Base-by-base conservation (phyloP, 805 yeast species). In the Dipodascopsis uninucleata region DNA sequence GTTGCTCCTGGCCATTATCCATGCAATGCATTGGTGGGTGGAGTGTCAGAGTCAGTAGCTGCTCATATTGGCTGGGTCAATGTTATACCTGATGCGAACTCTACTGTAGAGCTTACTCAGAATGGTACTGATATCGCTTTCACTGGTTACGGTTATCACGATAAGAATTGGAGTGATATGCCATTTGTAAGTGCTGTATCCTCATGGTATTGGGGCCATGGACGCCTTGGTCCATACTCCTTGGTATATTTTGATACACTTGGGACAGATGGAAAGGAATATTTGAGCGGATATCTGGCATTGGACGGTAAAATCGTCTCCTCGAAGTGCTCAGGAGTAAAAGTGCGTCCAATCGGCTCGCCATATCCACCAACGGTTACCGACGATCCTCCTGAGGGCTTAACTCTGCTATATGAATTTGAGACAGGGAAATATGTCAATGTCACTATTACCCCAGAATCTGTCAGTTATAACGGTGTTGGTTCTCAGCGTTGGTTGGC, bases 191-290 rank as follows among this genome's bases (percentile, higher is more conserved):
- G n/a, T n/a, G n/a, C n/a, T n/a, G n/a, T n/a, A n/a, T n/a, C n/a
- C n/a, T n/a, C n/a, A 32, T 41, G 44, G 44, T 41, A 41, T 24
- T 41, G 44, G 44, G 44, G 44, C 16, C 44, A 41, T 28, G 29
- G 21, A 20, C 24, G 23, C 10, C 25, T 41, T 14, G 44, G 44
- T 1, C 44, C 44, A 10, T 41, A 41, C 33, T 41, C 44, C 28
- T 20, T 41, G 26, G 44, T 41, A 28, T 41, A 16, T 26, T 41
- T 34, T 18, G 42, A 41, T 25, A 40, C 44, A 12, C n/a, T 18
- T 14, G 26, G 20, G 33, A 28, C 18, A 7, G 23, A 32, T 17
- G 31, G 31, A 9, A 33, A 16, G n/a, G 39, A 21, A 18, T 36
- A 22, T 10, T 28, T 34, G 7, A 17, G 45, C 14, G 44, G 26